phyloP scores from a whole-genome alignment of 129 eudicot genomes.

The Silybum marianum region DNA sequence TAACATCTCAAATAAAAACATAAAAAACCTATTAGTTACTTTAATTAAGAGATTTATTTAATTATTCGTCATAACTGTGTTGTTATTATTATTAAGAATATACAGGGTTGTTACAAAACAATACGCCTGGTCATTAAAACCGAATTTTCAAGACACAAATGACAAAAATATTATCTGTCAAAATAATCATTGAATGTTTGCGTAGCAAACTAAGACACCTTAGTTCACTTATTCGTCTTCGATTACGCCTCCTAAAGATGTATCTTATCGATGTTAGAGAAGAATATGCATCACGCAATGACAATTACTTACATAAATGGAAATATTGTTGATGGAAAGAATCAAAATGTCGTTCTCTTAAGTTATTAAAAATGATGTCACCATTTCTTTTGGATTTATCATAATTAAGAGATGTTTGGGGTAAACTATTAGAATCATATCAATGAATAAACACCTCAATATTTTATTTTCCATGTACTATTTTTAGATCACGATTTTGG shows the following conservation, averaged over 20 bases:
- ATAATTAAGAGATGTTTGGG: not conserved
- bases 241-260: not conserved
- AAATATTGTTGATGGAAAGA: not conserved
- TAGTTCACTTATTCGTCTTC: not conserved
- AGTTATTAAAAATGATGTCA: too few relatives aligned
- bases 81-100: too few relatives aligned
- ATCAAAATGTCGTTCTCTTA: too few relatives aligned
- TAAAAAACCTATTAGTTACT: too few relatives aligned
- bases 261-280: not conserved
- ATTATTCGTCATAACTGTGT: too few relatives aligned
- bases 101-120: too few relatives aligned
- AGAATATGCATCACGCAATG: not conserved
- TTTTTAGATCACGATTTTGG: not conserved
- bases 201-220: not conserved
- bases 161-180: not conserved
- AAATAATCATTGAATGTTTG: not conserved
- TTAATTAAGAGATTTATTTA: too few relatives aligned
- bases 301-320: not conserved
- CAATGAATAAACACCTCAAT: not conserved
- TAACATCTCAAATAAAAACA: not conserved
- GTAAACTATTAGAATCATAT: not conserved
- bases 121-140: too few relatives aligned
- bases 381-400: not conserved
- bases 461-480: not conserved
- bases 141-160: too few relatives aligned